Base-by-base conservation (phyloP, 352 stramenopile species). In the Pseudoperonospora humuli region DNA sequence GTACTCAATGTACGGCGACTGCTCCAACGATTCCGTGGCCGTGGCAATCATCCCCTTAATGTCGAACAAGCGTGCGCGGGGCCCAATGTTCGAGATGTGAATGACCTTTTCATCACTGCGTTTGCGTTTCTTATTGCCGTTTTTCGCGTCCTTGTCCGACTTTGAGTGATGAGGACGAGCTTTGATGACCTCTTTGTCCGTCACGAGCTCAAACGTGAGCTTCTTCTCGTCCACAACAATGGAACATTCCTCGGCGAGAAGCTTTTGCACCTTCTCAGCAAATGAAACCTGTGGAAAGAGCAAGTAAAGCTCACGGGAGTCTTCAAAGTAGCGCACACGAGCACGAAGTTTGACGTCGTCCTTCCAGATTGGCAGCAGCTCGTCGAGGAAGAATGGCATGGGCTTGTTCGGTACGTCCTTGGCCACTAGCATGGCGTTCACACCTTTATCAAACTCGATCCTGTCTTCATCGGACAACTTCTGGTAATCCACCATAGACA, bases 401-500 rank as follows among this genome's bases (percentile, higher is more conserved):
- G 68, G 75, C 57, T 86, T 81, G 38, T 55, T 58, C 3, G 84
- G 71, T 42, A 95, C 82, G 34, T 86, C 66, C 57, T 89, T 88
- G 27, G 81, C 76, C 10, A 89, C 72, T 8, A 93, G 64, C 76
- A 93, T 90, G 14, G 76, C 78, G 14, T 61, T 71, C 15, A 76
- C 79, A 21, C 72, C 61, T 67, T 93, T 91, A 47, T 93, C 75
- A 33, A 93, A 93, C 56, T 93, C 81, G 25, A 70, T 61, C 56
- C 84, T 74, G 18, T 78, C 70, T 6, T 88, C 75, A n/a, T 54
- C 45, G 29, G 76, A 76, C 10, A 93, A 70, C 53, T 70, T 67
- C 25, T 70, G 47, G 57, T 77, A 89, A 31, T 70, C 72, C 31
- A 47, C 54, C 28, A 86, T 60, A 10, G 58, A 57, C 20, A 85